Evolutionary conservation across 306 rosid species (phyloP).

Genomic region (Cicer judaicum): DNA sequence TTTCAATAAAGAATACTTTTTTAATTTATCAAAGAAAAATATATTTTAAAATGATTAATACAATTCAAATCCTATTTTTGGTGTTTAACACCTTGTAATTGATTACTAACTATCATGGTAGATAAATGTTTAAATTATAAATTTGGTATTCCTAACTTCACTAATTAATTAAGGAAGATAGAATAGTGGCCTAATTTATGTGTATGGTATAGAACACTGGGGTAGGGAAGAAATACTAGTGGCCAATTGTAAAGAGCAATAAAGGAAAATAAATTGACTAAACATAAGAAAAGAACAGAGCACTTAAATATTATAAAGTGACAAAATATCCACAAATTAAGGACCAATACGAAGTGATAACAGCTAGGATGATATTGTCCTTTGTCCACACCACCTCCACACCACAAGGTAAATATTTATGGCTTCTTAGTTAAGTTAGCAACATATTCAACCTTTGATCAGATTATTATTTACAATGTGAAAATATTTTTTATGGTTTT

Average conservation of each 20-base stretch:
- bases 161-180: slow-evolving; percentile 7
- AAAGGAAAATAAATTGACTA: slow-evolving; percentile 53
- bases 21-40: too few species aligned
- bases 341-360: slow-evolving; percentile 46
- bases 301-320: slow-evolving; percentile 53
- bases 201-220: slow-evolving; percentile 7
- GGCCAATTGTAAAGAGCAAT: slow-evolving; percentile 26
- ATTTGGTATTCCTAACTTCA: not conserved
- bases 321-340: slow-evolving; percentile 56
- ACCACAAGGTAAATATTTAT: slow-evolving; percentile 12
- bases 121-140: not conserved
- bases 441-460: slow-evolving; percentile 37
- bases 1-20: too few species aligned
- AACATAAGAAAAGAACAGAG: slow-evolving; percentile 55
- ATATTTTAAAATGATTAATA: too few species aligned
- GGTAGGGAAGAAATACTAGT: slow-evolving; percentile 21
- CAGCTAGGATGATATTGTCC: slow-evolving; percentile 57
- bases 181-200: not conserved
- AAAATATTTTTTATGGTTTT: too few species aligned
- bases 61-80: too few species aligned
- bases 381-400: slow-evolving; percentile 43
- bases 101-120: not conserved
- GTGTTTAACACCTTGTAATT: not conserved
- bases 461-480: too few species aligned
- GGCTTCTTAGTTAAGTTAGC: slow-evolving; percentile 35